These are phyloP conservation scores for Cladosporium sp. DNA, from an alignment of 2,329 filamentous ascomycete species.

Conservation along the genomic window DNA sequence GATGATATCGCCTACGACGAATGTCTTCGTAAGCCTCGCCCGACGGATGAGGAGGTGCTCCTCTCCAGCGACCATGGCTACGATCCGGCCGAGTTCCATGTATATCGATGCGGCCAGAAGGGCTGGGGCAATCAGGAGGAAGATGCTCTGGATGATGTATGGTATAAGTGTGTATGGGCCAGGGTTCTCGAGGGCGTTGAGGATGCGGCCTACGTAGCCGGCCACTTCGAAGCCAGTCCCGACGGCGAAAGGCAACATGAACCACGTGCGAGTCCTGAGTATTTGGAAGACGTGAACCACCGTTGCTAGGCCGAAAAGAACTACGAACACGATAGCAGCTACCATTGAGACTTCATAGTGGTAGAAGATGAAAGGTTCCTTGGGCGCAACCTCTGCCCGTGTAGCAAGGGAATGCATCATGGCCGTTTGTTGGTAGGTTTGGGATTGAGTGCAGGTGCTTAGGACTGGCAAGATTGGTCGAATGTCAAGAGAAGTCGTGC, in stretches of 20 bases:
- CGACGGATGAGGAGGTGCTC: conserved; percentile 39
- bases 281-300: conserved; percentile 37
- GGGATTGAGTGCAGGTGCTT: too few relatives aligned
- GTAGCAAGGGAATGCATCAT: too few relatives aligned
- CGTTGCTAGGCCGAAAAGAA: conserved; percentile 29
- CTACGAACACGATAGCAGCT: conserved; percentile 27
- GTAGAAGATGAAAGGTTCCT: conserved; percentile 23
- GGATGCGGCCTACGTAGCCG: background rate
- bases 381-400: conserved; percentile 17
- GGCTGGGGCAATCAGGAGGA: conserved; percentile 45
- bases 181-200: background rate
- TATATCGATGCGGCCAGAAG: conserved; percentile 50
- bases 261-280: conserved; percentile 42
- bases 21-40: conserved; percentile 50
- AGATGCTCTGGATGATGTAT: conserved; percentile 39
- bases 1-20: conserved; percentile 52
- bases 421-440: too few relatives aligned
- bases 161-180: conserved; percentile 29
- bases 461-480: too few relatives aligned
- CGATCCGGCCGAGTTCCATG: conserved; percentile 47
- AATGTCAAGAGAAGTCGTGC: too few relatives aligned
- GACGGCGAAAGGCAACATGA: conserved; percentile 48
- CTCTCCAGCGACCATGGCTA: conserved; percentile 40
- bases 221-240: conserved; percentile 39
- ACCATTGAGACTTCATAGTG: conserved; percentile 22